A percentile compares a stretch with the other conserved stretches of the same genome.
phyloP scores from a whole-genome alignment of 108 stramenopile species.

The Skeletonema tropicum region DNA sequence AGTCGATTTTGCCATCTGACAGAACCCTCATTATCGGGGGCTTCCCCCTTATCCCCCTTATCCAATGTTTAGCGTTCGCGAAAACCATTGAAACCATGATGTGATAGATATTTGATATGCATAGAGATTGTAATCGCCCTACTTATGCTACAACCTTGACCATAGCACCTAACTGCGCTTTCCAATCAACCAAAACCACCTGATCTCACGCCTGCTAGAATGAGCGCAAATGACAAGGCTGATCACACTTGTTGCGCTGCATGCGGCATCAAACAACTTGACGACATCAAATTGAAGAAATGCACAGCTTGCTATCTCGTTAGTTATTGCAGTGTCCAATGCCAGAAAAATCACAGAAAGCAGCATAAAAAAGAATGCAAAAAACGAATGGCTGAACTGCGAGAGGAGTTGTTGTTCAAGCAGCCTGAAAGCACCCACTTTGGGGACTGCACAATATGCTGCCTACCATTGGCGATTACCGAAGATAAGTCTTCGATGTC shows the following conservation, averaged over 20 bases:
- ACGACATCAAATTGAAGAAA: constrained; percentile 3
- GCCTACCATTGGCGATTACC: background rate
- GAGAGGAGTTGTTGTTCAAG: constrained; percentile 3
- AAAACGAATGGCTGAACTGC: background rate
- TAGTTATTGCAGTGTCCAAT: background rate
- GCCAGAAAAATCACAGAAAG: constrained; percentile 1
- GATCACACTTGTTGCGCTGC: background rate
- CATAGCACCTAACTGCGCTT: too few relatives aligned
- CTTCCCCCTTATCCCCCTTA: too few relatives aligned
- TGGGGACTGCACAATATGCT: constrained; percentile 5
- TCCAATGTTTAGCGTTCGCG: too few relatives aligned
- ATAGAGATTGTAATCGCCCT: too few relatives aligned
- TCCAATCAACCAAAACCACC: too few relatives aligned
- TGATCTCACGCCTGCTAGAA: background rate
- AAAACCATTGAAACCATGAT: too few relatives aligned
- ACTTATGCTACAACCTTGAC: too few relatives aligned
- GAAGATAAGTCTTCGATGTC: background rate
- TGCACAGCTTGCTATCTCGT: background rate
- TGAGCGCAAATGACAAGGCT: background rate
- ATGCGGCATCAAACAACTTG: background rate
- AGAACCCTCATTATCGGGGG: too few relatives aligned
- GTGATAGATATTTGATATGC: too few relatives aligned
- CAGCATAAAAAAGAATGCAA: background rate
- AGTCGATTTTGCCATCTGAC: too few relatives aligned
- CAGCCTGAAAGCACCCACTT: constrained; percentile 6